Conservation (phyloP, 2,329 filamentous ascomycete genomes). For the Zymoseptoria tritici region DNA sequence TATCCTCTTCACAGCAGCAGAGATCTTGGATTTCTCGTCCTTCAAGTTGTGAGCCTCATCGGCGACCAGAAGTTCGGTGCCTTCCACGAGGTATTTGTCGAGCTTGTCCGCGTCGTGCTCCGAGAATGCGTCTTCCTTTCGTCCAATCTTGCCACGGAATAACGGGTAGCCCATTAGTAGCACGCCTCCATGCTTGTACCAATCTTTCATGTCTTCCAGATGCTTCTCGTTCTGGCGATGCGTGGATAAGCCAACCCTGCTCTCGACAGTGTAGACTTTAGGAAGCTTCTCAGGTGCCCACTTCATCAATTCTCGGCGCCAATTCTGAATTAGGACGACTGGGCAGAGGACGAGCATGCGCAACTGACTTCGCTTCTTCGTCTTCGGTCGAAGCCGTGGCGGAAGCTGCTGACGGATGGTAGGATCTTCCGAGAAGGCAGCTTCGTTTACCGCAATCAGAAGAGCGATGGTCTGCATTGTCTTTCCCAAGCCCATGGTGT, state of each 20-base stretch:
- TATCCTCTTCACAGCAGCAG: constrained; percentile 52
- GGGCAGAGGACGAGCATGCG: constrained; percentile 71
- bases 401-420: constrained; percentile 61
- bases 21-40: constrained; percentile 50
- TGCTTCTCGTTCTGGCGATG: constrained; percentile 15
- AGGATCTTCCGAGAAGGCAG: constrained; percentile 52
- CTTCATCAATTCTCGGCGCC: constrained; percentile 65
- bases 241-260: neutral
- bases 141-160: constrained; percentile 45
- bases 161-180: constrained; percentile 70
- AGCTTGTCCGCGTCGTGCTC: constrained; percentile 21
- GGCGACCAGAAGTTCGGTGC: constrained; percentile 66
- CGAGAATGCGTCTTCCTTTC: constrained; percentile 4
- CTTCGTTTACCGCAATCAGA: constrained; percentile 65
- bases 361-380: constrained; percentile 30
- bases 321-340: constrained; percentile 68
- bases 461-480: constrained; percentile 82
- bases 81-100: constrained; percentile 46
- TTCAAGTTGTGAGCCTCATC: constrained; percentile 83
- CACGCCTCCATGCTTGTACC: constrained; percentile 61
- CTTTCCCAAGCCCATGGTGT: constrained; percentile 89
- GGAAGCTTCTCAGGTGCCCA: constrained; percentile 58
- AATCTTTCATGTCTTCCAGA: constrained; percentile 43
- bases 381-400: constrained; percentile 41
- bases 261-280: constrained; percentile 48